phyloP scores from a whole-genome alignment of 257 asterid species.

The Sherardia arvensis region DNA sequence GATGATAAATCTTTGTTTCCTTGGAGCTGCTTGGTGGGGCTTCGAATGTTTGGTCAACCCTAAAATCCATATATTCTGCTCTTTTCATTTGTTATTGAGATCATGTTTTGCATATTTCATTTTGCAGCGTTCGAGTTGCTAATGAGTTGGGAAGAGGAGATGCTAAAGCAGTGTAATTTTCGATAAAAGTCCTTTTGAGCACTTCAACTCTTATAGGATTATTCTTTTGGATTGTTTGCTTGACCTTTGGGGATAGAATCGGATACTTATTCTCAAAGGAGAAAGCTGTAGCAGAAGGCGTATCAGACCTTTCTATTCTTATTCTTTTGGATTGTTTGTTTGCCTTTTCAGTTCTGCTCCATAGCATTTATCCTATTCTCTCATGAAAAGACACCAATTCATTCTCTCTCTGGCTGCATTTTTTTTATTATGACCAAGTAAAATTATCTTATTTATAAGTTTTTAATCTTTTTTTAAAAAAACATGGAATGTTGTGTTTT shows the following conservation, averaged over 20 bases:
- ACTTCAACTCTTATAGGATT: background rate
- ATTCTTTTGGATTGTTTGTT: too few relatives aligned
- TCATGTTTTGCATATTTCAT: background rate
- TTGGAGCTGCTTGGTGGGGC: constrained; percentile 57
- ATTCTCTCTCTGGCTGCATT: background rate
- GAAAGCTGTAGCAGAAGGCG: constrained; percentile 15
- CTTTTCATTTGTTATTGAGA: too few relatives aligned
- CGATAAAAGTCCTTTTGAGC: constrained; percentile 9
- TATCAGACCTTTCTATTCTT: constrained; percentile 43
- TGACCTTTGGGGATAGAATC: background rate
- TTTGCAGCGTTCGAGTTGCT: constrained; percentile 47
- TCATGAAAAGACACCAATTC: constrained; percentile 32
- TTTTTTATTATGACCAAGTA: too few relatives aligned
- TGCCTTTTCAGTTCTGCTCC: constrained; percentile 55
- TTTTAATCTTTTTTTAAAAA: too few relatives aligned
- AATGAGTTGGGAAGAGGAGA: constrained; percentile 72
- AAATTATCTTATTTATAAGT: too few relatives aligned
- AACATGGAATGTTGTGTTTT: background rate
- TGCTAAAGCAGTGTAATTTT: constrained; percentile 48
- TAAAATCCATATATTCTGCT: background rate
- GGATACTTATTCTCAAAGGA: background rate
- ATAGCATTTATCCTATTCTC: constrained; percentile 64
- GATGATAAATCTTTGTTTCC: constrained; percentile 71
- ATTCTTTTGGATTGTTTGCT: background rate
- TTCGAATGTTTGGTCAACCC: background rate